These are phyloP conservation scores for Tylopilus subfusipes DNA, from an alignment of 768 basidiomycete species.

Conservation along the genomic window DNA sequence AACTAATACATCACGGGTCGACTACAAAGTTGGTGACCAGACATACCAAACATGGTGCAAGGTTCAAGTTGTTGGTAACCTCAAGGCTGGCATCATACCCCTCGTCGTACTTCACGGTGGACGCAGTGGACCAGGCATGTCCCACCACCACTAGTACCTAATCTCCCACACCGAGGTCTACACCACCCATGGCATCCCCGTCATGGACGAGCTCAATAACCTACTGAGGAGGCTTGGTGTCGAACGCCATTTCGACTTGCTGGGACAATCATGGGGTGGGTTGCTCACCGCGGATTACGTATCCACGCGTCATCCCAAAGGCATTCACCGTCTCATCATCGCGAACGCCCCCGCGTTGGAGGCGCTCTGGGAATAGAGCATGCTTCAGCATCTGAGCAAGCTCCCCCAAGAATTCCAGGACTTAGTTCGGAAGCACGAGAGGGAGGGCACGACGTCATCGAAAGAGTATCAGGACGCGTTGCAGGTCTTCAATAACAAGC, in stretches of 20 bases:
- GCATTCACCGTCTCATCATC: slow-evolving; percentile 31
- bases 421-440: slow-evolving; percentile 28
- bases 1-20: slow-evolving; percentile 13
- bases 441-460: slow-evolving; percentile 28
- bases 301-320: slow-evolving; percentile 33
- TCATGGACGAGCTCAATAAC: slow-evolving; percentile 50
- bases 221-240: slow-evolving; percentile 42
- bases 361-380: slow-evolving; percentile 10
- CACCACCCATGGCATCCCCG: slow-evolving; percentile 28
- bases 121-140: slow-evolving; percentile 41
- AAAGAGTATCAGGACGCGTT: slow-evolving; percentile 32
- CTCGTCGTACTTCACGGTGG: slow-evolving; percentile 46
- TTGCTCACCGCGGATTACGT: slow-evolving; percentile 43
- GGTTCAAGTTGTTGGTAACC: slow-evolving; percentile 38
- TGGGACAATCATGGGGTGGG: slow-evolving; percentile 56
- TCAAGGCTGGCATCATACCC: slow-evolving; percentile 13
- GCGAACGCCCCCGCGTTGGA: neutral
- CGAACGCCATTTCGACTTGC: slow-evolving; percentile 21
- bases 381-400: slow-evolving; percentile 16
- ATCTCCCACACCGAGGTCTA: slow-evolving; percentile 33
- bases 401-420: slow-evolving; percentile 28
- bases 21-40: neutral
- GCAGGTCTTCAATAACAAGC: slow-evolving; percentile 28
- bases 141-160: slow-evolving; percentile 33
- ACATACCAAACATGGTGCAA: slow-evolving; percentile 19